Conservation (phyloP, 31 red algal species). For the Asparagopsis taxiformis region DNA sequence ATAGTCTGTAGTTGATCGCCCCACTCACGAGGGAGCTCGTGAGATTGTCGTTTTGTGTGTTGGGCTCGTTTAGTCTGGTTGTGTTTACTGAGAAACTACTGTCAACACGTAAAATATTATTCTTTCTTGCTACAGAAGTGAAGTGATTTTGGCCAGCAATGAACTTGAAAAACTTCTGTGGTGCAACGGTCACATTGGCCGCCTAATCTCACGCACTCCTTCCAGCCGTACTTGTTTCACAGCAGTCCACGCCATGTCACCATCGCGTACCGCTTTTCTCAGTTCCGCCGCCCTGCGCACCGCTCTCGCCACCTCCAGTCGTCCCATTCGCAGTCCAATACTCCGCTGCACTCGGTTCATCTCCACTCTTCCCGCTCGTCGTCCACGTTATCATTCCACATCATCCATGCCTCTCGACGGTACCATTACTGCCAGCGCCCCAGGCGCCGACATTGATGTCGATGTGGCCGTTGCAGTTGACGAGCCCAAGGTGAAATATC, state of each 20-base stretch:
- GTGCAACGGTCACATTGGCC: too few species aligned
- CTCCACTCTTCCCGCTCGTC: neutral
- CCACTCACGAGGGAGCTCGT: neutral
- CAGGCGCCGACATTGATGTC: neutral
- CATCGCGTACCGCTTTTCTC: too few species aligned
- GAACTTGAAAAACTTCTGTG: too few species aligned
- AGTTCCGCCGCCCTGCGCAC: too few species aligned
- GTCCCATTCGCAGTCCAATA: neutral
- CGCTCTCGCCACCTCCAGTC: too few species aligned
- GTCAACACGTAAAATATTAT: neutral
- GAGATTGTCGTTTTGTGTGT: slow-evolving; percentile 10
- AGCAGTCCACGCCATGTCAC: too few species aligned
- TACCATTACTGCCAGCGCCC: neutral
- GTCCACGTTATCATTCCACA: neutral
- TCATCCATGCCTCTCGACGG: slow-evolving; percentile 9
- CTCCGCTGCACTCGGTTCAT: neutral
- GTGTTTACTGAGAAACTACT: neutral
- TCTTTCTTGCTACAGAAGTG: neutral
- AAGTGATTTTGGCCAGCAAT: too few species aligned
- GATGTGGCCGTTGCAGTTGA: slow-evolving; percentile 4
- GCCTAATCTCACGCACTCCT: too few species aligned
- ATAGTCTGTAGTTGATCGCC: neutral
- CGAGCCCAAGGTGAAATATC: slow-evolving; percentile 60
- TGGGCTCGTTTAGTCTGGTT: neutral
- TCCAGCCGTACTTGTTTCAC: too few species aligned